Evolutionary conservation across 257 asterid species (phyloP), one percentile per base, ranked within the genome.

Genomic region (Solanum appendiculatum): DNA sequence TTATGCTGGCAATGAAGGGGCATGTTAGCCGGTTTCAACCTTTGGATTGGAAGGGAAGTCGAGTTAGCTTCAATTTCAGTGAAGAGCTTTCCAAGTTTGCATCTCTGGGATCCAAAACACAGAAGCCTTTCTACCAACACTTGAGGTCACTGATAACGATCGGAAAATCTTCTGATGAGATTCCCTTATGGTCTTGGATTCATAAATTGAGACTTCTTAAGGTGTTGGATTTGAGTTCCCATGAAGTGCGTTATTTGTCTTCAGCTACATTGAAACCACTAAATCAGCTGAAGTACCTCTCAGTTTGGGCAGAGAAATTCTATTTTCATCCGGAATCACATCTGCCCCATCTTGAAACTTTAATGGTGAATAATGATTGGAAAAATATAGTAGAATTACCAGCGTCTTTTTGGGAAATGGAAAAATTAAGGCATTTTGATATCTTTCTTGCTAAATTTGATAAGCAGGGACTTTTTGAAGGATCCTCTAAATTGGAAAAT

Each of bases 221-320:
- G 37, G 83, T 40, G 36, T 77, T 77, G 83, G 60, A 40, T 75
- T 40, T 77, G 60, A 7, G 9, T 77, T 40, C 2, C 2, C 2
- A 0, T 39, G 0, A 3, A 0, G 36, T 75, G 13, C 0, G 3
- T 12, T 2, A 0, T 75, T n/a, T 12, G 58, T 40, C 12, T 7
- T 6, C n/a, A n/a, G n/a, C n/a, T 13, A 77, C 60, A n/a, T 14
- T 77, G 4, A 27, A 6, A 6, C 36, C 60, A n/a, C 36, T 40
- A n/a, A 40, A n/a, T 42, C 7, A n/a, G 14, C 58, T 75, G 13
- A n/a, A 75, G 58, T 75, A n/a, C 58, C 83, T 75, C 0, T 13
- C 36, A 75, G 58, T 39, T 6, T 0, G 0, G 1, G 3, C 58
- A 23, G 0, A 0, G 0, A 0, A 3, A 7, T 77, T 77, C 12